Conservation (phyloP, 2,329 filamentous ascomycete genomes). For the Neurospora crassa region DNA sequence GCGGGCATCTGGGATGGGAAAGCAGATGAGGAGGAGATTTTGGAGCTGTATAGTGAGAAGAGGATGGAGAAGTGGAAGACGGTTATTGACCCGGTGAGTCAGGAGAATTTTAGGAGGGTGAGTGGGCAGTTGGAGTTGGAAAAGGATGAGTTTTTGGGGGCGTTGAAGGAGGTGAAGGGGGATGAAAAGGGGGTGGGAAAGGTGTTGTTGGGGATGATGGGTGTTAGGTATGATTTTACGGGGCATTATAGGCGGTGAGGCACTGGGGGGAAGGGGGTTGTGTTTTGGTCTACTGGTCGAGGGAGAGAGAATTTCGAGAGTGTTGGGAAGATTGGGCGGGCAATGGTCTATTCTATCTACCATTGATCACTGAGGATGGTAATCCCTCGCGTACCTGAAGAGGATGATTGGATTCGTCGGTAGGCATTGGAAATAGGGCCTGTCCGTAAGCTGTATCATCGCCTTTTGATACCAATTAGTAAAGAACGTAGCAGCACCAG, state of each 20-base stretch:
- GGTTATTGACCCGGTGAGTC: slow-evolving; percentile 33
- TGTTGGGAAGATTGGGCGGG: too few relatives aligned
- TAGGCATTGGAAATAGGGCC: too few relatives aligned
- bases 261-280: too few relatives aligned
- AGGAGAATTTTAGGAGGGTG: slow-evolving; percentile 34
- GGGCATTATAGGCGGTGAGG: slow-evolving; percentile 28
- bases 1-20: slow-evolving; percentile 33
- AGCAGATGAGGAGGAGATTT: slow-evolving; percentile 33
- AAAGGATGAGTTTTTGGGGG: slow-evolving; percentile 30
- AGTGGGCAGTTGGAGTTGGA: slow-evolving; percentile 23
- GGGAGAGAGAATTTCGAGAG: too few relatives aligned
- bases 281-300: neutral
- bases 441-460: too few relatives aligned
- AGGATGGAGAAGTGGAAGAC: slow-evolving; percentile 35
- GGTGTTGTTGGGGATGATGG: slow-evolving; percentile 26
- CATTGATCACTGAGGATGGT: too few relatives aligned
- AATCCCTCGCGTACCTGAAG: too few relatives aligned
- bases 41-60: slow-evolving; percentile 36
- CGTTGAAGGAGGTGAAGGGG: slow-evolving; percentile 26
- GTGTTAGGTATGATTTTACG: slow-evolving; percentile 34
- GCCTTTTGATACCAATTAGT: too few relatives aligned
- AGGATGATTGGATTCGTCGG: too few relatives aligned
- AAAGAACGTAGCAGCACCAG: too few relatives aligned
- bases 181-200: slow-evolving; percentile 25
- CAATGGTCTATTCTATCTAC: too few relatives aligned